A percentile compares a stretch with the other conserved stretches of the same genome.
These are phyloP conservation scores for Microcyclospora tardicrescens DNA, from an alignment of 2,329 filamentous ascomycete species.

Conservation along the genomic window DNA sequence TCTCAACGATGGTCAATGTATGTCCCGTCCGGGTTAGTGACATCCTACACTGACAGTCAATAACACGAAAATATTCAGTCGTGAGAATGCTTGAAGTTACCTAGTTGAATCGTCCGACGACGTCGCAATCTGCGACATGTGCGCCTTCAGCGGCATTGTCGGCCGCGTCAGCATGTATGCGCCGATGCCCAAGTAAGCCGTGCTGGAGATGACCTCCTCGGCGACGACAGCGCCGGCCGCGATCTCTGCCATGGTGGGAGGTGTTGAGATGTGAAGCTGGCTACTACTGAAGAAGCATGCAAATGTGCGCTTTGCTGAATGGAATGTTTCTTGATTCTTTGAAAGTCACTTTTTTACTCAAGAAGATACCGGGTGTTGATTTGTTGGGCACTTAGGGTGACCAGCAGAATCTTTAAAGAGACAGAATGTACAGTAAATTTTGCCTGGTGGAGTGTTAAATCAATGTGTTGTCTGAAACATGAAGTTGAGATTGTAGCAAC, in stretches of 20 bases:
- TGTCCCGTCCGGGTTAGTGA: slow-evolving; percentile 24
- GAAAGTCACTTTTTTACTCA: no score
- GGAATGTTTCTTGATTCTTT: no score
- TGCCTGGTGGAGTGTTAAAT: no score
- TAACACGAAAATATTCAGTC: neutral
- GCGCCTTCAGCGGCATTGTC: slow-evolving; percentile 31
- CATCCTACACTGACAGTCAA: slow-evolving; percentile 9
- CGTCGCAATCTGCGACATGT: slow-evolving; percentile 29
- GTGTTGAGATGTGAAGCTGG: no score
- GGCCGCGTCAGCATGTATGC: slow-evolving; percentile 31
- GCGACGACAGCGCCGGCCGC: slow-evolving; percentile 27
- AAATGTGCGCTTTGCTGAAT: no score
- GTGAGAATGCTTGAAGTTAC: slow-evolving; percentile 3
- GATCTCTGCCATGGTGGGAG: slow-evolving; percentile 25
- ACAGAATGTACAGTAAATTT: no score
- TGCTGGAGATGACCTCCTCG: slow-evolving; percentile 29
- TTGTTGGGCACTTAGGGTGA: no score
- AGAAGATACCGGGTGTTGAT: no score
- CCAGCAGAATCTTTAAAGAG: no score
- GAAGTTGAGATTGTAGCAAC: no score
- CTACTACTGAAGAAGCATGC: no score
- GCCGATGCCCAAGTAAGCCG: slow-evolving; percentile 25
- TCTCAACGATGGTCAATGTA: slow-evolving; percentile 26
- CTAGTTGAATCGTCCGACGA: slow-evolving; percentile 23
- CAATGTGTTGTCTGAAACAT: no score